Evolutionary conservation across 352 stramenopile genomes (phyloP), one percentile per base, ranked within the genome.

Genomic region (Globisporangium rhizosaccharum): DNA sequence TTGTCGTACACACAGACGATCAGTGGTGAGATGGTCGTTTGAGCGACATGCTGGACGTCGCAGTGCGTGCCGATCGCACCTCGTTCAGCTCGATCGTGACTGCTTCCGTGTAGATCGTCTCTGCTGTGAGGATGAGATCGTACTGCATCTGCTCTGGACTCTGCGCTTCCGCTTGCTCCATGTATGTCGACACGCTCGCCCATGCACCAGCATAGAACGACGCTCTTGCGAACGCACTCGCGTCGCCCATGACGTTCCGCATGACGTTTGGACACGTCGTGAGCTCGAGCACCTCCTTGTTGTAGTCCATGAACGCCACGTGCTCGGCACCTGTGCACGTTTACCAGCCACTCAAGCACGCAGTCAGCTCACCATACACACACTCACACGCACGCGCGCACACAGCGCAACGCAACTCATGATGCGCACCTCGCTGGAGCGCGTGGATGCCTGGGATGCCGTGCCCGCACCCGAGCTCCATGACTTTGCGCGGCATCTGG

Each of bases 221-320:
- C 9, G 82, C 76, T 26, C 71, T 73, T 4, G 45, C 33, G 41
- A 75, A 81, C 12, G 73, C 20, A 23, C 55, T 18, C 28, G 59
- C 23, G 30, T 76, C 58, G 5, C 28, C 51, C 1, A 30, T 46
- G 4, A 81, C 62, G 62, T 91, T 91, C 15, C 56, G 64, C n/a
- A 71, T 39, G 33, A 91, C 76, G 53, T 94, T 94, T 14, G 83
- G 85, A 41, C 79, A 87, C 54, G 85, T 93, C 50, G 84, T 88
- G 55, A 93, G 79, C 68, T 90, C 83, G 45, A 94, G 72, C 51
- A 94, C 85, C 59, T 94, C 85, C 58, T 89, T 90, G 62, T 94
- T 94, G 67, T 94, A 94, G 67, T 94, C 85, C 60, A 82, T 90
- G 59, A 94, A 94, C 52, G 80, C 65, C 9, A 93, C 84, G 11